Conservation (phyloP, 371 early-diverging fungal genomes). For the Chytridiales sp. region DNA sequence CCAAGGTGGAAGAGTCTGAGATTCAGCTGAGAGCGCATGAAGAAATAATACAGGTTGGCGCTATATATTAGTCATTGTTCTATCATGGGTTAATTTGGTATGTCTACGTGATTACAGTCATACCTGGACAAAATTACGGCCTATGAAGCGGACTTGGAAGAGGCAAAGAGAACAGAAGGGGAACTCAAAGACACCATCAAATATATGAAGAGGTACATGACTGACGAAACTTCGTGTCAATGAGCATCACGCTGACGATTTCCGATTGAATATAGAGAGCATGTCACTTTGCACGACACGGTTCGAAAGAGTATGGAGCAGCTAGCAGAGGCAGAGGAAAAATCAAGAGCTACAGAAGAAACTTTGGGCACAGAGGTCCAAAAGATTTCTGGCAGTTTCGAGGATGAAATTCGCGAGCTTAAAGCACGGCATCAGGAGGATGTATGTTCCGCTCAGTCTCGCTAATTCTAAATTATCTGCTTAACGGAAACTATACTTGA, state of each 20-base stretch:
- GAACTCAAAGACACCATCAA: not conserved
- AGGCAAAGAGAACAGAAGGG: conserved; percentile 9
- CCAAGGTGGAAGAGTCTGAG: conserved; percentile 22
- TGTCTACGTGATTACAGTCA: not conserved
- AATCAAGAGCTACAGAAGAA: not conserved
- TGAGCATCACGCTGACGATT: too few species aligned
- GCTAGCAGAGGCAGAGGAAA: not conserved
- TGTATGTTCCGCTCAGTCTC: not conserved
- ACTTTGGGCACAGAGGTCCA: conserved; percentile 7
- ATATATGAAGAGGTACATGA: conserved; percentile 1
- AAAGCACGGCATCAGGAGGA: conserved; percentile 5
- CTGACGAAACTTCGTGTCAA: not conserved
- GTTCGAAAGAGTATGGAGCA: not conserved
- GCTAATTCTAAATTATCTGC: not conserved
- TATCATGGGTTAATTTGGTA: too few species aligned
- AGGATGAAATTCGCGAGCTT: conserved; percentile 8
- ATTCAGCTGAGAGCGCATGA: conserved; percentile 24
- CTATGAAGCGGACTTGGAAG: not conserved
- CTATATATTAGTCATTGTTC: too few species aligned
- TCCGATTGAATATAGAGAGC: not conserved
- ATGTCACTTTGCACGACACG: not conserved
- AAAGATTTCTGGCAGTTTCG: conserved; percentile 5
- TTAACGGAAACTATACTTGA: not conserved
- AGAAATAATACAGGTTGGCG: conserved; percentile 22
- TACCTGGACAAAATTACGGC: conserved; percentile 17